These are phyloP conservation scores for Geotrichum macrosporum DNA, from an alignment of 1,139 yeast species.

Conservation along the genomic window DNA sequence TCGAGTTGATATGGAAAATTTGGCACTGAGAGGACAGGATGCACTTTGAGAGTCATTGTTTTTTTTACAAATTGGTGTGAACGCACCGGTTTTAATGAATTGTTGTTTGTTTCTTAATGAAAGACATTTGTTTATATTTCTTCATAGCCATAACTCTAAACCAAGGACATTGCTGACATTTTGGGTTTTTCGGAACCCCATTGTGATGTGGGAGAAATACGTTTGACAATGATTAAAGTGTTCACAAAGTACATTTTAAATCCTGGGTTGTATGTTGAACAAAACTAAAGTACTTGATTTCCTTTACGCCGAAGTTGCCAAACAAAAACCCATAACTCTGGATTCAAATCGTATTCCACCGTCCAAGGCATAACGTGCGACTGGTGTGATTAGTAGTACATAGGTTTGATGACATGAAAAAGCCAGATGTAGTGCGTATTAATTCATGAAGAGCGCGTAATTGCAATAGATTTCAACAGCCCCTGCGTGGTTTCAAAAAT, in stretches of 20 bases:
- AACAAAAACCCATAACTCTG: too few relatives aligned
- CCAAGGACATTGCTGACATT: constrained; percentile 19
- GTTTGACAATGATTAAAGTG: too few relatives aligned
- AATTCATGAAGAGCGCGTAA: constrained; percentile 76
- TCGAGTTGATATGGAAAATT: constrained; percentile 56
- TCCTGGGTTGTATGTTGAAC: constrained; percentile 61
- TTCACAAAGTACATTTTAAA: too few relatives aligned
- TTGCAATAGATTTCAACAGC: constrained; percentile 97
- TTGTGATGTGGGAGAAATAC: constrained; percentile 39
- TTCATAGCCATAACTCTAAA: not conserved
- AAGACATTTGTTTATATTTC: too few relatives aligned
- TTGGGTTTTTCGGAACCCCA: constrained; percentile 22
- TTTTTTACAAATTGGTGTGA: constrained; percentile 73
- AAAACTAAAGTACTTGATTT: constrained; percentile 47
- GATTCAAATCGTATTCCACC: too few relatives aligned
- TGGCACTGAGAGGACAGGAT: constrained; percentile 44
- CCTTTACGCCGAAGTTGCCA: constrained; percentile 50
- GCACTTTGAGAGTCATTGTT: constrained; percentile 71
- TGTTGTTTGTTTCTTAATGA: constrained; percentile 1
- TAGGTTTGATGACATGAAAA: constrained; percentile 92
- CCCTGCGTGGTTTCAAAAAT: constrained; percentile 80
- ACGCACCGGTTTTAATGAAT: constrained; percentile 54
- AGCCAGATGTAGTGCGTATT: constrained; percentile 95
- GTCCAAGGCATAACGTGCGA: too few relatives aligned
- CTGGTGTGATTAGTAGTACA: constrained; percentile 90